Evolutionary conservation across 768 basidiomycete species (phyloP).

Genomic region (Lactarius tabidus): DNA sequence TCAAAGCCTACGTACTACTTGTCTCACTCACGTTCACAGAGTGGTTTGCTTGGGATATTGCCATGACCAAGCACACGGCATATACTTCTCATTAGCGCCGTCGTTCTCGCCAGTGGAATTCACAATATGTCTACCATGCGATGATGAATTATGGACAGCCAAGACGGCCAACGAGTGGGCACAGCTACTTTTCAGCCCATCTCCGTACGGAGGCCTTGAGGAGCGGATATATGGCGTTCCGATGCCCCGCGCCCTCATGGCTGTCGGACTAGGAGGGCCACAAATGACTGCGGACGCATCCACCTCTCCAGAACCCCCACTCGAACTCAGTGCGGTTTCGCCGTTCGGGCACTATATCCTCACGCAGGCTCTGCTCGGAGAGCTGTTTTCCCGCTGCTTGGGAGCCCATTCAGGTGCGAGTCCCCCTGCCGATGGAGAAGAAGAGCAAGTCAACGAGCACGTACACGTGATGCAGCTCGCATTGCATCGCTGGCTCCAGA

Average conservation of each 20-base stretch:
- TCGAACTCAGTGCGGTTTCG: conserved; percentile 26
- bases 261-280: conserved; percentile 27
- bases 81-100: conserved; percentile 49
- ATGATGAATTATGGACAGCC: conserved; percentile 52
- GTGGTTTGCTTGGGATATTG: conserved; percentile 43
- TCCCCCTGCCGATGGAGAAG: conserved; percentile 6
- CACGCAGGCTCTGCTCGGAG: conserved; percentile 35
- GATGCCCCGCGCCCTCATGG: conserved; percentile 27
- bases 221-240: conserved; percentile 30
- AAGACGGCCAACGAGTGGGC: conserved; percentile 48
- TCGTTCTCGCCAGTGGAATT: conserved; percentile 47
- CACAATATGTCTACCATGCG: conserved; percentile 51
- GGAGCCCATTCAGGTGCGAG: not conserved
- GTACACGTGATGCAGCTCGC: conserved; percentile 44
- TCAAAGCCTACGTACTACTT: not conserved
- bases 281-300: conserved; percentile 7
- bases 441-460: conserved; percentile 29
- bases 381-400: conserved; percentile 29
- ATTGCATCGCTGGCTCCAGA: conserved; percentile 57
- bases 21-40: conserved; percentile 19
- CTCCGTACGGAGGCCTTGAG: conserved; percentile 31
- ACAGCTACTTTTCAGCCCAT: conserved; percentile 37
- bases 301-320: conserved; percentile 19
- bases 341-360: conserved; percentile 36
- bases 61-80: conserved; percentile 54